Evolutionary conservation across 73 alveolate genomes (phyloP), one percentile per base, ranked within the genome.

Genomic region (Tetrahymena elliotti): DNA sequence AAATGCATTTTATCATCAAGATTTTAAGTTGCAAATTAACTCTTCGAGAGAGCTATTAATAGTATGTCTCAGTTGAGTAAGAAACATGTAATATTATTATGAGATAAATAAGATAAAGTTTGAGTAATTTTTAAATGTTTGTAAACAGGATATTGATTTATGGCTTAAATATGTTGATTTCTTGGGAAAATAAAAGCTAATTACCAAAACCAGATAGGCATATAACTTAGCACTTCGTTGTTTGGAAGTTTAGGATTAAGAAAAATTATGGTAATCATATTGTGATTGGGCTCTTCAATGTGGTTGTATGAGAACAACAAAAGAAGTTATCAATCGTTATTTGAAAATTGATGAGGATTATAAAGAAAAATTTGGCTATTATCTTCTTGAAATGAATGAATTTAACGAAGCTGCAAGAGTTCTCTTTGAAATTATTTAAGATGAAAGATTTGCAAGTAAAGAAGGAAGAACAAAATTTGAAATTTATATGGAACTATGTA

Each of bases 211-310:
- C 12, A 97, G 99, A 94, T 35, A 95, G 84, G 95, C 98, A 7
- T 99, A 94, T 94, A 98, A 99, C 95, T 88, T 97, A 93, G 98
- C 99, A n/a, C 95, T 99, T 34, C 95, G 95, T 40, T 93, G 97
- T 83, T 97, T 99, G 18, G 99, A 99, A 33, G 98, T 98, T 11
- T 97, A 99, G 33, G 98, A 99, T 96, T 99, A 99, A 96, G 98
- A 97, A 52, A 93, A 97, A 94, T 97, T 99, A 39, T 99, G 99
- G 99, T 97, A 95, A 6, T 83, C 93, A 36, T 98, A 96, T 96
- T 88, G 98, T 16, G 97, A 97, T 35, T 99, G 99, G 99, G 99
- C 93, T 84, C 83, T 84, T 40, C 37, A 33, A 13, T 20, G 84
- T 36, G 94, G 84, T 52, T 83, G 95, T 6, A 95, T 92, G 37